Base-by-base conservation (phyloP, 2,329 filamentous ascomycete genomes). In the Podosphaera fusca region DNA sequence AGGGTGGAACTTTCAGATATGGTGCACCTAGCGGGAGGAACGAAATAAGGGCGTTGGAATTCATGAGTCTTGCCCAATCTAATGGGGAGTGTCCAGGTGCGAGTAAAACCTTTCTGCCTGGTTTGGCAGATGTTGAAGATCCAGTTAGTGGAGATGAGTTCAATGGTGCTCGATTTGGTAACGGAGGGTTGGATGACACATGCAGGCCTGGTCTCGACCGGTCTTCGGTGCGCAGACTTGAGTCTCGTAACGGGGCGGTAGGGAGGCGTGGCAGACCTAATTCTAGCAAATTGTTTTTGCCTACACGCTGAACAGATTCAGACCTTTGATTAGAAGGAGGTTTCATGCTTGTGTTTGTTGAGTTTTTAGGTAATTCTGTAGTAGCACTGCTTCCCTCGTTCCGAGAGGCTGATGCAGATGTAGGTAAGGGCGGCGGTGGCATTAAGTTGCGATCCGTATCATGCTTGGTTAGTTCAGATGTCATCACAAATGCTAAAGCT, bases 51-150 rank as follows among this genome's bases (percentile, higher is more conserved):
- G 78, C 73, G 35, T 71, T 71, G 53, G 75, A 71, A 29, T 75
- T 74, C 1, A 80, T 78, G 0, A 95, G 77, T 4, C 84, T 81
- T 10, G 92, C 92, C 92, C 92, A 98, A 76, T 98, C 92, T 10
- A 98, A 80, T 0, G 92, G 90, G 1, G 87, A 95, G 73, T 90
- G 89, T 36, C 92, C 90, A 0, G 92, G 92, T n/a, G 81, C 78
- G 3, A 98, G 79, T 7, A 84, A 75, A 3, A 95, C 85, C 65
- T 90, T 85, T 68, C 77, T 78, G 9, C 74, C 77, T 3, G 77
- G 75, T 65, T 79, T 80, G 31, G 70, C 60, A 1, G 78, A 77
- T 58, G 73, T 74, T 47, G 71, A 67, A 36, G 69, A 71, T 65
- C 75, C 76, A 12, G 76, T 74, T 0, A 78, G 76, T 0, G 75